Evolutionary conservation across 495 filamentous ascomycete genomes (phyloP), one percentile per base, ranked within the genome.

Genomic region (Daldinia concentrica): DNA sequence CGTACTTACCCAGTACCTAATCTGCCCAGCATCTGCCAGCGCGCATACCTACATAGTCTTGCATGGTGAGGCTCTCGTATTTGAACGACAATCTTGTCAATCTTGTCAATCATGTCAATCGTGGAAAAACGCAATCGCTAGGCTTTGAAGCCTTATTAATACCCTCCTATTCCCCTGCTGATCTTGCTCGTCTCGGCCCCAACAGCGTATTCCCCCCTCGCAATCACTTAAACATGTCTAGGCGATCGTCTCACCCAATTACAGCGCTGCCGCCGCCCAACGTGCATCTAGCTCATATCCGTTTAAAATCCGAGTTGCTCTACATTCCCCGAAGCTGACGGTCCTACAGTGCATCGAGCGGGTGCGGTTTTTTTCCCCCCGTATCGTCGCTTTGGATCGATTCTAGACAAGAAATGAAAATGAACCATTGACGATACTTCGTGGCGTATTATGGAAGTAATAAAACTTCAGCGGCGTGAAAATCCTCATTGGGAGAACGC

Each of bases 21-120:
- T 36, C 34, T 48, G 19, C 43, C 54, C 17, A 43, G 34, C 24
- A 26, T 36, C 26, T 60, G 34, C 14, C 52, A 39, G 43, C 36
- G 48, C 58, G 61, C 51, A 61, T n/a, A n/a, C n/a, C n/a, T n/a
- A n/a, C n/a, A n/a, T 64, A 17, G 24, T 50, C 54, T 27, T 66
- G 62, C 62, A 62, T 66, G 30, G 24, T 66, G 66, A 73, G 71
- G 65, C 66, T 73, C 71, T 73, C 71, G 65, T 73, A 73, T 73
- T 73, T 52, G 62, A 60, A 73, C 62, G 65, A 69, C 71, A 72
- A 72, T 72, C 64, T 36, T 60, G 69, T 60, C 58, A 68, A 72
- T 72, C 69, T 48, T 43, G 64, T 61, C 45, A 56, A 73, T 73
- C 62, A 39, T 64, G 50, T 39, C 54, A 59, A 58, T 57, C 50